phyloP scores from a whole-genome alignment of 495 filamentous ascomycete genomes.

The Monascus purpureus region DNA sequence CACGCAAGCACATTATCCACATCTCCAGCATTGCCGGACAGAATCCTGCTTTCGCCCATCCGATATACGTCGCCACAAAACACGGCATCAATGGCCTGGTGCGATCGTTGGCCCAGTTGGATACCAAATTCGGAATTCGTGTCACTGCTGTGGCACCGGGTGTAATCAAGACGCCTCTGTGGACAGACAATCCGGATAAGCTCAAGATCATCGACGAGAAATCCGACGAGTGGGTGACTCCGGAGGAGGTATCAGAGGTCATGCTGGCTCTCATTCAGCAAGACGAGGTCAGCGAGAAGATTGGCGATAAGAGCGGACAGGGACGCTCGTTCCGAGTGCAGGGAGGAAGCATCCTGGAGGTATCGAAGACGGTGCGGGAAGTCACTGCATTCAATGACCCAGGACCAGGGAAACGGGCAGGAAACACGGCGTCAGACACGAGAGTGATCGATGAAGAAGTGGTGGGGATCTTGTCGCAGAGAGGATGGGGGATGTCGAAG shows the following conservation, averaged over 20 bases:
- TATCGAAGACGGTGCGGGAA: slow-evolving; percentile 37
- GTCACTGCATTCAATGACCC: slow-evolving; percentile 44
- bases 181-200: slow-evolving; percentile 58
- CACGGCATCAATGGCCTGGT: slow-evolving; percentile 50
- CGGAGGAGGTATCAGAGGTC: slow-evolving; percentile 49
- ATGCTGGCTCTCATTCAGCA: slow-evolving; percentile 49
- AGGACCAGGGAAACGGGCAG: slow-evolving; percentile 34
- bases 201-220: slow-evolving; percentile 35
- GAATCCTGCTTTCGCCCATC: slow-evolving; percentile 26
- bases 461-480: slow-evolving; percentile 26
- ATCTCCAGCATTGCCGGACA: slow-evolving; percentile 55
- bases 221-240: slow-evolving; percentile 44
- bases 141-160: slow-evolving; percentile 56
- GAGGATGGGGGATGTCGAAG: slow-evolving; percentile 26
- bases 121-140: slow-evolving; percentile 38
- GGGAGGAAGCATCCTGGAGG: slow-evolving; percentile 45
- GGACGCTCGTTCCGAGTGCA: slow-evolving; percentile 18
- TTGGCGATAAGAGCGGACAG: slow-evolving; percentile 23
- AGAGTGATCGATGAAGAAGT: slow-evolving; percentile 27
- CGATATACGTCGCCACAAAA: slow-evolving; percentile 50
- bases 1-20: slow-evolving; percentile 40
- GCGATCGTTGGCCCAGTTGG: slow-evolving; percentile 35
- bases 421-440: slow-evolving; percentile 33
- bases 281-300: slow-evolving; percentile 26
- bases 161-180: slow-evolving; percentile 52